Conservation (phyloP, 78 protist genomes). For the Dictyostelium citrinum region DNA sequence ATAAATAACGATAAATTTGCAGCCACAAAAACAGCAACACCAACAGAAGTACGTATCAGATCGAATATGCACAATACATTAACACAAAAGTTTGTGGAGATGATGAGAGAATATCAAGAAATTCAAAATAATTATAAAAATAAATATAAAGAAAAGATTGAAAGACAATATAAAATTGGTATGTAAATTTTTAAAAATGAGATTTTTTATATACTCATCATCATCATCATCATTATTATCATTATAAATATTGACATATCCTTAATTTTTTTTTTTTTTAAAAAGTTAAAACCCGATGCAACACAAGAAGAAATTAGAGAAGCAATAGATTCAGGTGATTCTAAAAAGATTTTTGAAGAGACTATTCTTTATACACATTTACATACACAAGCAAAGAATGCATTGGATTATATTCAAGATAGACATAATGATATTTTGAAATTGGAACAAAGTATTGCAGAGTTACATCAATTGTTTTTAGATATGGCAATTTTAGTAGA, state of each 20-base stretch:
- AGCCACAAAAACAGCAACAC: conserved; percentile 12
- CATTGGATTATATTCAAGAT: conserved; percentile 84
- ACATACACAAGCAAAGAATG: conserved; percentile 78
- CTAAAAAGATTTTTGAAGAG: conserved; percentile 81
- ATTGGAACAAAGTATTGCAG: conserved; percentile 85
- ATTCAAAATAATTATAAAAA: conserved; percentile 83
- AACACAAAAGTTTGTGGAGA: conserved; percentile 84
- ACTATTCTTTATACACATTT: conserved; percentile 62
- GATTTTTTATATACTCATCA: too few species aligned
- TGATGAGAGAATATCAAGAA: conserved; percentile 87
- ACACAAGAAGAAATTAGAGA: conserved; percentile 88
- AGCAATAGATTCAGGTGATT: conserved; percentile 77
- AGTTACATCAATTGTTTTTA: conserved; percentile 88
- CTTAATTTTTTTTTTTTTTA: neutral
- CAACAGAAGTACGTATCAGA: conserved; percentile 78
- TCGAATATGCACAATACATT: conserved; percentile 80
- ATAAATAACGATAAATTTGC: conserved; percentile 39
- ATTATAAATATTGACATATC: too few species aligned
- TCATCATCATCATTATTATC: too few species aligned
- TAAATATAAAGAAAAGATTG: conserved; percentile 84
- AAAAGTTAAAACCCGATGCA: conserved; percentile 79
- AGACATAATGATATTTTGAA: conserved; percentile 85
- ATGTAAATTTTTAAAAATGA: too few species aligned
- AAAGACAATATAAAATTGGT: conserved; percentile 87
- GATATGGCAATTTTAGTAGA: conserved; percentile 91